Evolutionary conservation across 2,329 filamentous ascomycete genomes (phyloP).

Genomic region (Podosphaera fusca): DNA sequence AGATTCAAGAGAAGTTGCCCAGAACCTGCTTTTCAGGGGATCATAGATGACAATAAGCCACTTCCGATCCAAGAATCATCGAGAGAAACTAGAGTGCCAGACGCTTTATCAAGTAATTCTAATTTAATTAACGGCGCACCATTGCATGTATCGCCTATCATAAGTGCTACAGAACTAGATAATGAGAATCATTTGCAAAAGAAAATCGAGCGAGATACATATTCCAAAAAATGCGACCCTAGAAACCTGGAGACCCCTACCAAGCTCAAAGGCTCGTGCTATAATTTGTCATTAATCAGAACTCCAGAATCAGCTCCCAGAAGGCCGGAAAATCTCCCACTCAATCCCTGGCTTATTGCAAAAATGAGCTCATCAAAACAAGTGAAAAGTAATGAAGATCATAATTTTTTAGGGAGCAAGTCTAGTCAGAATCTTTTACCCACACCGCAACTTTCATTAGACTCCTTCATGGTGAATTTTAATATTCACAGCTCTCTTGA

Average conservation of each 20-base stretch:
- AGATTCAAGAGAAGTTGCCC: not conserved
- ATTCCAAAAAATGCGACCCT: not conserved
- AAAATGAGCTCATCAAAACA: slow-evolving; percentile 16
- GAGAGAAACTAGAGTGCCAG: not conserved
- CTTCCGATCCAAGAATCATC: slow-evolving; percentile 9
- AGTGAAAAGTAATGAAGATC: not conserved
- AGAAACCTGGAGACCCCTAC: not conserved
- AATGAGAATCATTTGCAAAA: not conserved
- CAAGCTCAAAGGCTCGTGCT: not conserved
- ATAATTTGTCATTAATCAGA: not conserved
- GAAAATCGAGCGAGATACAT: not conserved
- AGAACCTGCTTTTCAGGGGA: not conserved
- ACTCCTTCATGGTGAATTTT: slow-evolving; percentile 2
- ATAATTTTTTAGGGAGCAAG: not conserved
- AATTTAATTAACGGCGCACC: not conserved
- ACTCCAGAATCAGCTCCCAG: not conserved
- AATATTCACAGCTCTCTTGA: not conserved
- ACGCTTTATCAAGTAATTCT: not conserved
- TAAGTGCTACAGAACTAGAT: not conserved
- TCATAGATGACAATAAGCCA: slow-evolving; percentile 8
- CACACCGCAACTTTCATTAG: slow-evolving; percentile 5
- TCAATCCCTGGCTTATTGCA: slow-evolving; percentile 21
- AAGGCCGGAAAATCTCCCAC: slow-evolving; percentile 1
- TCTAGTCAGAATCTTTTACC: slow-evolving; percentile 1
- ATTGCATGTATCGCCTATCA: not conserved